Percentiles rank a stretch among this genome's conserved stretches.
Evolutionary conservation across 306 rosid species (phyloP).

Genomic region (Corylus heterophylla): DNA sequence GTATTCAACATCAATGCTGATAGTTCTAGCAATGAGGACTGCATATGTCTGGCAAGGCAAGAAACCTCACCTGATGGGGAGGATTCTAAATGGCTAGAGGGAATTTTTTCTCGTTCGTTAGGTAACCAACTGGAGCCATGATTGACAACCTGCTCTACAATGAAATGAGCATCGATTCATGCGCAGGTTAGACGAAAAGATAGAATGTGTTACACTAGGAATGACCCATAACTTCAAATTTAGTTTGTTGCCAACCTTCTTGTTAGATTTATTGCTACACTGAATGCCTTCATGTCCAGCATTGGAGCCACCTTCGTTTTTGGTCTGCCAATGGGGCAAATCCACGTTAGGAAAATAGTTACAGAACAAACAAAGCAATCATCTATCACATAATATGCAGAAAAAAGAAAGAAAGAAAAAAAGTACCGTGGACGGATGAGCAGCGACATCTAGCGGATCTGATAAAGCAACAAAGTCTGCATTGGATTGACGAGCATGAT

Average conservation of each 20-base stretch:
- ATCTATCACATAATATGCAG: neutral
- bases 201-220: neutral
- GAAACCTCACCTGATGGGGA: conserved; percentile 13
- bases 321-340: neutral
- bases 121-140: neutral
- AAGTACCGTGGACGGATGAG: neutral
- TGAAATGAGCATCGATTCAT: neutral
- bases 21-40: neutral
- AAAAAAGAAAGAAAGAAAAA: neutral
- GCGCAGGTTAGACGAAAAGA: neutral
- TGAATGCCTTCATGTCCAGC: neutral
- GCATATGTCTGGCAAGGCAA: neutral
- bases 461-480: neutral
- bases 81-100: neutral
- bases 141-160: conserved; percentile 21
- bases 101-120: conserved; percentile 11
- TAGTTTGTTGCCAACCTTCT: conserved; percentile 21
- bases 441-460: conserved; percentile 1
- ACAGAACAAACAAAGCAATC: neutral
- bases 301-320: conserved; percentile 5
- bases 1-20: neutral
- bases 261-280: conserved; percentile 1
- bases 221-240: neutral
- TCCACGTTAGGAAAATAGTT: neutral
- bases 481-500: neutral